phyloP scores from a whole-genome alignment of 768 basidiomycete genomes.

The Pleurotus tuber-regium region DNA sequence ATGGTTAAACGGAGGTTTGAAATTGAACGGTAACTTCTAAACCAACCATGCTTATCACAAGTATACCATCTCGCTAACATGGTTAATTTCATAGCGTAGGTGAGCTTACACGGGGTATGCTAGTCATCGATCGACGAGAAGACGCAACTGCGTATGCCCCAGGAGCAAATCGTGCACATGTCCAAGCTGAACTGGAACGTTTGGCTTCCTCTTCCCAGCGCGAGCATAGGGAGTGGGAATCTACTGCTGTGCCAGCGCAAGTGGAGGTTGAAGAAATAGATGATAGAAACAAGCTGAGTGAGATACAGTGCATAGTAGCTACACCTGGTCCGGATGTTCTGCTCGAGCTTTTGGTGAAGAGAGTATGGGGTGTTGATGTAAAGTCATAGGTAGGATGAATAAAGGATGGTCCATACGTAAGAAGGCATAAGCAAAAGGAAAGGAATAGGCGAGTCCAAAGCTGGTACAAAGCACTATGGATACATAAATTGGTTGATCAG shows the following conservation, averaged over 20 bases:
- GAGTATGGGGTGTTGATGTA: constrained; percentile 52
- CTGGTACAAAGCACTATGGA: background rate
- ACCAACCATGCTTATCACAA: too few relatives aligned
- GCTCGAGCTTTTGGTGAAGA: constrained; percentile 42
- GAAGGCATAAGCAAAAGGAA: background rate
- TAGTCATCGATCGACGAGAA: constrained; percentile 76
- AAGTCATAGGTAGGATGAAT: background rate
- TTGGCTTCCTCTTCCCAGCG: constrained; percentile 17
- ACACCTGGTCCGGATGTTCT: constrained; percentile 65
- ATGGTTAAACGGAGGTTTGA: constrained; percentile 53
- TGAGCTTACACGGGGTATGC: constrained; percentile 83
- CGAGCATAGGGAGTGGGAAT: constrained; percentile 39
- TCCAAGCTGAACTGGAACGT: constrained; percentile 52
- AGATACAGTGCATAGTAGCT: constrained; percentile 46
- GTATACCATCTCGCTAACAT: background rate
- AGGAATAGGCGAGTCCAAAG: background rate
- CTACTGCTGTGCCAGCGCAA: constrained; percentile 51
- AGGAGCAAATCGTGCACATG: constrained; percentile 61
- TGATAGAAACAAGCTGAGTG: constrained; percentile 14
- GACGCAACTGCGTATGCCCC: constrained; percentile 64
- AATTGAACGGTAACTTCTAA: constrained; percentile 67
- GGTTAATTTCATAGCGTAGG: constrained; percentile 46
- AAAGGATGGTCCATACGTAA: background rate
- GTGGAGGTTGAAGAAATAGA: constrained; percentile 42
- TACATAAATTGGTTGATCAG: background rate